These are phyloP conservation scores for Trypanosoma conorhini DNA, from an alignment of 208 protist species.

Conservation along the genomic window DNA sequence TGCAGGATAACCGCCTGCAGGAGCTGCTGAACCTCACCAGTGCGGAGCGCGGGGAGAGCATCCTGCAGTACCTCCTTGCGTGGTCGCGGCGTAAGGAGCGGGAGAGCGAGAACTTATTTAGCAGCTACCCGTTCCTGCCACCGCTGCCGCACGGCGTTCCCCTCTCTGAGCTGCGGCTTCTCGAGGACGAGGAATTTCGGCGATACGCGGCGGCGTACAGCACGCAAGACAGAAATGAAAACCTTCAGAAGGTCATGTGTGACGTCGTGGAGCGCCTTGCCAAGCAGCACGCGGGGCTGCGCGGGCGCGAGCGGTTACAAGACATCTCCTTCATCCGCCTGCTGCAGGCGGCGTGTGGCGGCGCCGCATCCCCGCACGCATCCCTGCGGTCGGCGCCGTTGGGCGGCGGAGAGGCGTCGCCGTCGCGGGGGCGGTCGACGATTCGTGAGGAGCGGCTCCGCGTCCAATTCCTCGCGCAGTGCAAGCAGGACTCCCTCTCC, in stretches of 20 bases:
- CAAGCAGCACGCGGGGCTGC: constrained; percentile 31
- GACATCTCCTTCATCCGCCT: constrained; percentile 25
- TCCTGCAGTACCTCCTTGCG: constrained; percentile 34
- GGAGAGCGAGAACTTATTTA: constrained; percentile 67
- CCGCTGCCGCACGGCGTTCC: constrained; percentile 54
- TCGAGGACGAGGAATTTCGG: constrained; percentile 40
- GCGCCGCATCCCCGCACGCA: background rate
- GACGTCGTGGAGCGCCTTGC: constrained; percentile 48
- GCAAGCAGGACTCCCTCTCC: constrained; percentile 41
- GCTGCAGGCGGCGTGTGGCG: constrained; percentile 36
- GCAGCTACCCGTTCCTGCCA: constrained; percentile 54
- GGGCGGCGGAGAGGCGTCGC: background rate
- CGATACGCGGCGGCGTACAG: constrained; percentile 23
- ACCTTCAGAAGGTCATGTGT: constrained; percentile 41
- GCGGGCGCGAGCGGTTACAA: constrained; percentile 5
- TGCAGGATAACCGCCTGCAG: constrained; percentile 39
- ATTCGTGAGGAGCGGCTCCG: constrained; percentile 44
- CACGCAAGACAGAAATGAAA: constrained; percentile 28
- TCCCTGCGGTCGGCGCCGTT: background rate
- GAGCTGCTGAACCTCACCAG: constrained; percentile 29
- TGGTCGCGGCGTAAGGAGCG: constrained; percentile 60
- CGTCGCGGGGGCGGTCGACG: constrained; percentile 23
- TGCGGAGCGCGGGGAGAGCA: constrained; percentile 14
- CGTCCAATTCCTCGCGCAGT: constrained; percentile 49
- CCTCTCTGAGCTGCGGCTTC: constrained; percentile 56